These are phyloP conservation scores for Cyclotella kingstonii DNA, from an alignment of 108 stramenopile genomes.

Conservation along the genomic window DNA sequence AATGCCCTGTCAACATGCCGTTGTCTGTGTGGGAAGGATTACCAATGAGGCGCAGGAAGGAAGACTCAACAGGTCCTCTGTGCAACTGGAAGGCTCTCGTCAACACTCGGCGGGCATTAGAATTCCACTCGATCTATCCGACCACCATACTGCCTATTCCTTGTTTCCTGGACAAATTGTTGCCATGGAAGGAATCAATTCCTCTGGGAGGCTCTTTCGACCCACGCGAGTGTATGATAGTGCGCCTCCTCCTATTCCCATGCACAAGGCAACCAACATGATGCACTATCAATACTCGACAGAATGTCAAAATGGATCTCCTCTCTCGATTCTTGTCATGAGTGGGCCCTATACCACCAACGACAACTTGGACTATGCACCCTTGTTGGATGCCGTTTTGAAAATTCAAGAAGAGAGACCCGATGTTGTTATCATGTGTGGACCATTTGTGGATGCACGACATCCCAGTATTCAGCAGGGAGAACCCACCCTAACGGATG, in stretches of 20 bases:
- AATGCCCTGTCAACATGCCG: slow-evolving; percentile 80
- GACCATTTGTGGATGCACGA: slow-evolving; percentile 93
- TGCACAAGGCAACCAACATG: slow-evolving; percentile 46
- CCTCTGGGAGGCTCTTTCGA: slow-evolving; percentile 76
- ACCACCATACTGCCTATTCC: slow-evolving; percentile 59
- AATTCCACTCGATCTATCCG: slow-evolving; percentile 69
- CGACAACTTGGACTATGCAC: slow-evolving; percentile 87
- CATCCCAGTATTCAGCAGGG: slow-evolving; percentile 55
- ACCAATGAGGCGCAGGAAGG: slow-evolving; percentile 93
- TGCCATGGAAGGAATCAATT: slow-evolving; percentile 89
- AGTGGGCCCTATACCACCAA: slow-evolving; percentile 92
- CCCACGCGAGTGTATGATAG: slow-evolving; percentile 80
- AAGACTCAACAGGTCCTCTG: slow-evolving; percentile 80
- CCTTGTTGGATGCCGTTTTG: slow-evolving; percentile 83
- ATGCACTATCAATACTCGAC: slow-evolving; percentile 40
- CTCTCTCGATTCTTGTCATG: slow-evolving; percentile 75
- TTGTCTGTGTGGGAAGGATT: slow-evolving; percentile 88
- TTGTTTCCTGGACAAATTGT: slow-evolving; percentile 98
- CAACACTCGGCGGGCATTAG: slow-evolving; percentile 78
- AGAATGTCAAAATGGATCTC: slow-evolving; percentile 52
- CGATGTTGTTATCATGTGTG: slow-evolving; percentile 90
- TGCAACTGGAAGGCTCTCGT: slow-evolving; percentile 90
- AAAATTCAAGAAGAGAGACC: slow-evolving; percentile 61
- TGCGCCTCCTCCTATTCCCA: slow-evolving; percentile 34
- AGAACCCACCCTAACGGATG: slow-evolving; percentile 14